Percentiles rank a stretch among this genome's conserved stretches.
Evolutionary conservation across 176 grass and related monocot species (phyloP).

Genomic region (Tillandsia leiboldiana): DNA sequence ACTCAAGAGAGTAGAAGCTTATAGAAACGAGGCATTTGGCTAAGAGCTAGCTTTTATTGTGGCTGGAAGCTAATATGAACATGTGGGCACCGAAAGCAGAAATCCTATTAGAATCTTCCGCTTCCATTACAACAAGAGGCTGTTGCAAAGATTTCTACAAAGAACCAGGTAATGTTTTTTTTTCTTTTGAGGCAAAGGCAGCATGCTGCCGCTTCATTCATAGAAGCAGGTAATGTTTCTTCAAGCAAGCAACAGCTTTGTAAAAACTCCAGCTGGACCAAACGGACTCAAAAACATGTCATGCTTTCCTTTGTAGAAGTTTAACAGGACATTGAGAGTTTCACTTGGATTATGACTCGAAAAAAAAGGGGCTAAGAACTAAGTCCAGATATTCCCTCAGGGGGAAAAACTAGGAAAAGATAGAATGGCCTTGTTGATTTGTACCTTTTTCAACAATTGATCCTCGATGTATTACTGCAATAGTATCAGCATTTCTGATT

Average conservation of each 20-base stretch:
- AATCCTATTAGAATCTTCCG: too few relatives aligned
- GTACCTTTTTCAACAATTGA: constrained; percentile 78
- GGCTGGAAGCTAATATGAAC: too few relatives aligned
- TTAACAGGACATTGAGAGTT: not conserved
- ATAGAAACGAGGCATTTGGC: too few relatives aligned
- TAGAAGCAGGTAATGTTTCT: not conserved
- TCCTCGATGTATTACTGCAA: constrained; percentile 74
- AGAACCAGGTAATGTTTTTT: not conserved
- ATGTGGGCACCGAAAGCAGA: too few relatives aligned
- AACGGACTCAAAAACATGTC: not conserved
- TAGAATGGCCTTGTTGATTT: constrained; percentile 9
- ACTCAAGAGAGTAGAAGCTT: too few relatives aligned
- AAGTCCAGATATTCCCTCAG: not conserved
- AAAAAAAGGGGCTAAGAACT: too few relatives aligned
- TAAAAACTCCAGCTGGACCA: not conserved
- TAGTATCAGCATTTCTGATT: constrained; percentile 69
- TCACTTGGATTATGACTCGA: not conserved
- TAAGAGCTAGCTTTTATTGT: too few relatives aligned
- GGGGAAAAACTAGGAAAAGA: not conserved
- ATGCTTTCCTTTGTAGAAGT: not conserved
- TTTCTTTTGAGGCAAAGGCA: too few relatives aligned
- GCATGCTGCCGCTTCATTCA: too few relatives aligned
- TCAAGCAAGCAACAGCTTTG: not conserved
- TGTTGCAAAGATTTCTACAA: not conserved
- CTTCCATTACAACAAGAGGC: not conserved